Evolutionary conservation across 495 filamentous ascomycete genomes (phyloP).

Genomic region (Aspergillus sclerotioniger): DNA sequence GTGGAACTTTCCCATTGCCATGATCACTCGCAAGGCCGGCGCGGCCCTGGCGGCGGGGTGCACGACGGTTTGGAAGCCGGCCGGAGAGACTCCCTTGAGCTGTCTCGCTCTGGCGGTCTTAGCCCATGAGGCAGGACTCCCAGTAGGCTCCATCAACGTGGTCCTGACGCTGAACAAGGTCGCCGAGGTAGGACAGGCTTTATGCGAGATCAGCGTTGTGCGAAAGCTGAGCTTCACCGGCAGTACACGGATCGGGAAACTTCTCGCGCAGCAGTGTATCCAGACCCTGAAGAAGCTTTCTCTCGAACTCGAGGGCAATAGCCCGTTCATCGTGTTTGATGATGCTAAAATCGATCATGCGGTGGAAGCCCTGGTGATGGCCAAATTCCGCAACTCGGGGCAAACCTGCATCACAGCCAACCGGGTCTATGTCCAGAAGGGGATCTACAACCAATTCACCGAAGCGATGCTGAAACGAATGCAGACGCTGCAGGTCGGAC

Average conservation of each 20-base stretch:
- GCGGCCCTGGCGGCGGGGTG: slow-evolving; percentile 64
- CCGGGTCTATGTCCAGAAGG: slow-evolving; percentile 56
- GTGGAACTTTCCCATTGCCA: slow-evolving; percentile 49
- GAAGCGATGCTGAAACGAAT: slow-evolving; percentile 43
- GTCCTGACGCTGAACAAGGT: slow-evolving; percentile 56
- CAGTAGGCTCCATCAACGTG: slow-evolving; percentile 58
- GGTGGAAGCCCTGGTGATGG: slow-evolving; percentile 43
- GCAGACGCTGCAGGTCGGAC: slow-evolving; percentile 51
- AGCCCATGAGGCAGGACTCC: slow-evolving; percentile 57
- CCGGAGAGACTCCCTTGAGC: slow-evolving; percentile 53
- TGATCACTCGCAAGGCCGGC: slow-evolving; percentile 59
- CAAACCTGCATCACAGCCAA: slow-evolving; percentile 66
- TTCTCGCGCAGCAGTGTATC: slow-evolving; percentile 48
- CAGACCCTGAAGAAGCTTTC: slow-evolving; percentile 60
- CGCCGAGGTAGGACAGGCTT: slow-evolving; percentile 52
- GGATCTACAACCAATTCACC: slow-evolving; percentile 44
- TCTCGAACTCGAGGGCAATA: slow-evolving; percentile 68
- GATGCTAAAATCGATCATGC: slow-evolving; percentile 60
- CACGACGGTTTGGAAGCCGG: slow-evolving; percentile 48
- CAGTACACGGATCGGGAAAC: slow-evolving; percentile 51
- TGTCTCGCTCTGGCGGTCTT: slow-evolving; percentile 56
- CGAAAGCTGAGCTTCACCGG: slow-evolving; percentile 68
- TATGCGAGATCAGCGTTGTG: slow-evolving; percentile 56
- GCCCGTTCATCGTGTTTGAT: slow-evolving; percentile 65
- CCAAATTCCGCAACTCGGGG: slow-evolving; percentile 55